Evolutionary conservation across 2,329 filamentous ascomycete species (phyloP).

Genomic region (Cordyceps farinosa): DNA sequence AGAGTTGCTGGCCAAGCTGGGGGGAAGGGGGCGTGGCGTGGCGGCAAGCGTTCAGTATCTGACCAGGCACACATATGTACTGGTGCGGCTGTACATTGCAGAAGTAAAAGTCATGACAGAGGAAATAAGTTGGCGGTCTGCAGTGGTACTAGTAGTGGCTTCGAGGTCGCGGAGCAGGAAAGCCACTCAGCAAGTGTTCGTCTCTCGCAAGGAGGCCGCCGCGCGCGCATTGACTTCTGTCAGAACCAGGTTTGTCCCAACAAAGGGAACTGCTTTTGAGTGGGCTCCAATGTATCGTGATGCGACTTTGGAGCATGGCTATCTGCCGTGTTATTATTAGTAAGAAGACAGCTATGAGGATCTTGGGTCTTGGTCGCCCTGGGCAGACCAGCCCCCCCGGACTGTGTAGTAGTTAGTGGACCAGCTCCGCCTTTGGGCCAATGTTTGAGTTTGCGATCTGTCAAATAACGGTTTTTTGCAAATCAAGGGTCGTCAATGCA

Average conservation of each 20-base stretch:
- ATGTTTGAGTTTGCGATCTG: no score
- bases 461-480: no score
- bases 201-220: background rate
- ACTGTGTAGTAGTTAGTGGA: no score
- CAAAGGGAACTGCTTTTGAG: no score
- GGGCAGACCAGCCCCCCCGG: background rate
- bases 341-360: background rate
- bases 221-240: background rate
- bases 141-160: background rate
- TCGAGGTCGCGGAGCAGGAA: background rate
- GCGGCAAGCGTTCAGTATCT: background rate
- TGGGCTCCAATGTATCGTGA: background rate
- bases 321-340: background rate
- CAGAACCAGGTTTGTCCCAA: background rate
- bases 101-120: background rate
- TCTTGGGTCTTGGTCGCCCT: background rate
- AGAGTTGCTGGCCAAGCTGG: background rate
- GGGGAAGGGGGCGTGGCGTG: no score
- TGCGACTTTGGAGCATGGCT: background rate
- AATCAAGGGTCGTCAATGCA: no score
- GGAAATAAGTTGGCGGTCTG: background rate
- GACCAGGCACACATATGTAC: background rate
- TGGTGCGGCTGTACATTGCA: background rate
- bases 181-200: background rate
- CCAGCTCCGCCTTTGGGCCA: no score